Percentiles rank a stretch among this genome's conserved stretches.
These are phyloP conservation scores for Corylus americana DNA, from an alignment of 306 rosid genomes.

Conservation along the genomic window DNA sequence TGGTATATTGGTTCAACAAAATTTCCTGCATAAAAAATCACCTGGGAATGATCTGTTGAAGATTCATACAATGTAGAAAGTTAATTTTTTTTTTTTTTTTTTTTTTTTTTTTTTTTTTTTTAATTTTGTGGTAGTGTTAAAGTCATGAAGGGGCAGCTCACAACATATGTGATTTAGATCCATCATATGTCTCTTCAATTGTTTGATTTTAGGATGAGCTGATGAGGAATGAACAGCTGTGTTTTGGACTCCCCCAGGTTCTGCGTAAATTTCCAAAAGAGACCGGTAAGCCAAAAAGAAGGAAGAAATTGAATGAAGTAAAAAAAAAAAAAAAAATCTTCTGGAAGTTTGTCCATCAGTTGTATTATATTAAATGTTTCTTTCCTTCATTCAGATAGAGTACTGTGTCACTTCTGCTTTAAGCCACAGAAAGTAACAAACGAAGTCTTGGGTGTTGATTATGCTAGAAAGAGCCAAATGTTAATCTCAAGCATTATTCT, in stretches of 20 bases:
- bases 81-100: too few relatives aligned
- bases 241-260: constrained; percentile 85
- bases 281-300: constrained; percentile 61
- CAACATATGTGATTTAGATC: constrained; percentile 2
- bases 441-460: constrained; percentile 53
- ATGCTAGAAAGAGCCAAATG: constrained; percentile 76
- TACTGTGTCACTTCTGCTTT: constrained; percentile 96
- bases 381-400: constrained; percentile 68
- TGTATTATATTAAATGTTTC: constrained; percentile 20
- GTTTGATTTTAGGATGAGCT: constrained; percentile 75
- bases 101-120: background rate
- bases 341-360: constrained; percentile 21
- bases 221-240: constrained; percentile 87
- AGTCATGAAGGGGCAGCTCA: background rate
- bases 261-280: constrained; percentile 96
- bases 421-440: constrained; percentile 81
- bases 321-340: background rate
- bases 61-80: background rate
- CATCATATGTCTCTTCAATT: constrained; percentile 23
- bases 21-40: background rate
- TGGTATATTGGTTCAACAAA: background rate
- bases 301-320: background rate
- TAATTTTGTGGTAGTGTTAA: background rate
- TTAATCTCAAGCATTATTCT: constrained; percentile 87
- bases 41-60: background rate